These are phyloP conservation scores for Globisporangium mamillatum DNA, from an alignment of 352 stramenopile genomes.

Conservation along the genomic window DNA sequence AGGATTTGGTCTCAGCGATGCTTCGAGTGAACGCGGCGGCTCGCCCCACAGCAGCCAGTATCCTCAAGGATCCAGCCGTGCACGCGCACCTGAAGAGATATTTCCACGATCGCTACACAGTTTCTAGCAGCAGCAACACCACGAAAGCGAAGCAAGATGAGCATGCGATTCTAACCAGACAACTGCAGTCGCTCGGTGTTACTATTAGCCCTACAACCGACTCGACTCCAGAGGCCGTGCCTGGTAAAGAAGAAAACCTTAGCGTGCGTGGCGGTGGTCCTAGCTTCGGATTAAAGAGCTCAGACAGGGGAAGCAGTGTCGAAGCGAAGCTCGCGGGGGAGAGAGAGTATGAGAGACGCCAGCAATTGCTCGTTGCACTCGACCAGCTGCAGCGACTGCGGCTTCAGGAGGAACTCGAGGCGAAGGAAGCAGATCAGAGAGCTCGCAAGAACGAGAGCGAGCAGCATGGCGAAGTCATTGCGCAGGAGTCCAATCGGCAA, in stretches of 20 bases:
- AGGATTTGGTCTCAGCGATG: constrained; percentile 33
- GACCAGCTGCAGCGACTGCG: constrained; percentile 44
- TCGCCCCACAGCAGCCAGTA: constrained; percentile 30
- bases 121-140: neutral
- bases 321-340: constrained; percentile 21
- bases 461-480: neutral
- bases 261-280: neutral
- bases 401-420: constrained; percentile 16
- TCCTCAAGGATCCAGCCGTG: constrained; percentile 31
- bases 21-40: constrained; percentile 30
- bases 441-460: neutral
- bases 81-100: constrained; percentile 36
- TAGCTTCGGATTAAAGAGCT: neutral
- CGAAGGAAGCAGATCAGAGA: neutral
- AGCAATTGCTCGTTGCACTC: constrained; percentile 37
- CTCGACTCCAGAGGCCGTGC: too few species aligned
- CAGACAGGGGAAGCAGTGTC: neutral
- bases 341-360: constrained; percentile 38
- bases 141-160: constrained; percentile 10
- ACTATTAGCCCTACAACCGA: neutral
- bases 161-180: constrained; percentile 23
- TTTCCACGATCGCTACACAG: constrained; percentile 21
- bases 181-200: constrained; percentile 26
- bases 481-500: neutral
- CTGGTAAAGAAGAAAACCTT: neutral